Base-by-base conservation (phyloP, 2,329 filamentous ascomycete genomes). In the Colletotrichum orchidophilum region DNA sequence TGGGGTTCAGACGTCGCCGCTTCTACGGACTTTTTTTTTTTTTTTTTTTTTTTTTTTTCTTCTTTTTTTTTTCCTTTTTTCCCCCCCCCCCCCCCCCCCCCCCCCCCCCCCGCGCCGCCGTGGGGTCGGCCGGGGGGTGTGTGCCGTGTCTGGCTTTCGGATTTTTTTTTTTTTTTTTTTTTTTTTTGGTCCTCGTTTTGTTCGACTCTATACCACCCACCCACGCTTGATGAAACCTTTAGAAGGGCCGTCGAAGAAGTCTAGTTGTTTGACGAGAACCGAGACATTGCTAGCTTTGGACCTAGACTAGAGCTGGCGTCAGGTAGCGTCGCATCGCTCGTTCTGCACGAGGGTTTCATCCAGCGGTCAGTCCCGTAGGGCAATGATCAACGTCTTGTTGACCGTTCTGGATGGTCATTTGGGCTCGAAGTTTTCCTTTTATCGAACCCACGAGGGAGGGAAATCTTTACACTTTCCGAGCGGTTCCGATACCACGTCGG, bases 311-410 rank as follows among this genome's bases (percentile, higher is more conserved):
- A 3, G 39, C 55, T 21, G 63, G 9, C 58, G 35, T 18, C 65
- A 50, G 50, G 33, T 18, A 66, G 63, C 63, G 67, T 70, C 57
- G 63, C 50, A 70, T 70, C 57, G 63, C 55, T 46, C 12, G 53
- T 42, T 26, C 57, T 50, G 55, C 55, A 21, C 49, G 26, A 27
- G 35, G 26, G 46, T 46, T 54, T 58, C 29, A 55, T 21, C 33
- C 13, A 35, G 35, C 49, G 2, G 31, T 29, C 21, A 6, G 31
- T 21, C 59, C 33, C 68, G 68, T 24, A 27, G 57, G 60, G 63
- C 54, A 67, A 67, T 46, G 68, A 70, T 67, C 63, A 55, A 39
- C 63, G 29, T 26, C 50, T 46, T 50, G 27, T 9, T 35, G 59
- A 12, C 8, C 24, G 18, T 52, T 52, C 12, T 52, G 11, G 59